Conservation (phyloP, 371 early-diverging fungal genomes). For the Apophysomyces variabilis region DNA sequence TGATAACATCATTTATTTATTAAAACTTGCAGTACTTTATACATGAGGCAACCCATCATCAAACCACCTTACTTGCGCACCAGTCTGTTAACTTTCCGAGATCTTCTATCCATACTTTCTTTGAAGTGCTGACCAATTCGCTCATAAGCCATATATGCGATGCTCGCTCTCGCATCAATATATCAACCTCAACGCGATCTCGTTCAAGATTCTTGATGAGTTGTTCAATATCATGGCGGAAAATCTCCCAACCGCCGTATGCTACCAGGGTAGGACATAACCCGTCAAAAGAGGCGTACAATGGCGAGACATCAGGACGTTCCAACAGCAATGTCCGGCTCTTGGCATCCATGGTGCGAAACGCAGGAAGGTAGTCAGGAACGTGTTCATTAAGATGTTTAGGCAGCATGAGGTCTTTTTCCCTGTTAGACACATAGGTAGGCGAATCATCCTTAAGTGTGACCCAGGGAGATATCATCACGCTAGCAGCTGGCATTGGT, state of each 20-base stretch:
- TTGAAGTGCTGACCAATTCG: neutral
- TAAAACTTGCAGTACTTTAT: neutral
- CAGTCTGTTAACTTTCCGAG: neutral
- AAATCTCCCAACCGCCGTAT: constrained; percentile 32
- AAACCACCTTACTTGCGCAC: neutral
- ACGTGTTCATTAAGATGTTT: neutral
- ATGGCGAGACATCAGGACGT: constrained; percentile 27
- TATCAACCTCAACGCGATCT: constrained; percentile 36
- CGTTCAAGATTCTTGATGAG: constrained; percentile 22
- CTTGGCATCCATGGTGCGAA: constrained; percentile 11
- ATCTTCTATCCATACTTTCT: neutral
- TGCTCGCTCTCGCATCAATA: constrained; percentile 25
- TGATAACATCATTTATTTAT: too few relatives aligned
- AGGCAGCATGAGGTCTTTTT: neutral
- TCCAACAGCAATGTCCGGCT: constrained; percentile 15
- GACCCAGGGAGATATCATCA: constrained; percentile 14
- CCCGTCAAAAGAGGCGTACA: constrained; percentile 28
- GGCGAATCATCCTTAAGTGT: neutral
- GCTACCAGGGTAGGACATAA: constrained; percentile 35
- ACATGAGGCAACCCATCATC: neutral
- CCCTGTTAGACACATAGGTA: neutral
- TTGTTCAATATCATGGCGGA: constrained; percentile 31
- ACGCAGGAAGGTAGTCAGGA: constrained; percentile 6
- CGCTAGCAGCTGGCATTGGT: constrained; percentile 17
- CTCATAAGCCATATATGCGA: constrained; percentile 34